Evolutionary conservation across 2,329 filamentous ascomycete genomes (phyloP).

Genomic region (Fusarium sp.): DNA sequence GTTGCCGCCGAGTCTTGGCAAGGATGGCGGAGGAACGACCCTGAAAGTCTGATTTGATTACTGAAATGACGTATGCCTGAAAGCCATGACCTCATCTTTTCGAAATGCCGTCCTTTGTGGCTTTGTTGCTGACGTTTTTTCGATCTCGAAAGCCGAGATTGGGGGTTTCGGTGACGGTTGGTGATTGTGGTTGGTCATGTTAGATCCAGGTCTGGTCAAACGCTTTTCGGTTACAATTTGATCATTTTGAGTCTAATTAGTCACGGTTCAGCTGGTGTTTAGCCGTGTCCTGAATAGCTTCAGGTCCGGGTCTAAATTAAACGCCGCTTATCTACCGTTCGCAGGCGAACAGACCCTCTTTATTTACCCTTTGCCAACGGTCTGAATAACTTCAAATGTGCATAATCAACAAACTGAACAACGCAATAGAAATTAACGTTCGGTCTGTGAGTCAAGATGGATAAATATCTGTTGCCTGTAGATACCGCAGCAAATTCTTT

Average conservation of each 20-base stretch:
- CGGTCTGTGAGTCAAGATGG: background rate
- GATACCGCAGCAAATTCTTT: background rate
- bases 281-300: background rate
- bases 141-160: background rate
- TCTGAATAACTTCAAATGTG: background rate
- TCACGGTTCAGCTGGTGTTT: background rate
- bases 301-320: background rate
- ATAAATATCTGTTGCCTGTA: background rate
- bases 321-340: background rate
- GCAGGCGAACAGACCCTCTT: background rate
- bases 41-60: conserved; percentile 32
- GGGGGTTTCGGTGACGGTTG: background rate
- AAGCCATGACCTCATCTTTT: conserved; percentile 27
- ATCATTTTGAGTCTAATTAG: background rate
- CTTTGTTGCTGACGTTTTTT: background rate
- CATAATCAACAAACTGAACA: background rate
- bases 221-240: background rate
- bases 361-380: background rate
- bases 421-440: background rate
- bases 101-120: background rate
- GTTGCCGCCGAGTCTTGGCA: conserved; percentile 43
- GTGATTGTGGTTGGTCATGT: background rate
- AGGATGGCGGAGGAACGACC: conserved; percentile 21
- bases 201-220: background rate
- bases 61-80: background rate